Evolutionary conservation across 177 flowering plant genomes (phyloP).

Genomic region (Tripterygium wilfordii): DNA sequence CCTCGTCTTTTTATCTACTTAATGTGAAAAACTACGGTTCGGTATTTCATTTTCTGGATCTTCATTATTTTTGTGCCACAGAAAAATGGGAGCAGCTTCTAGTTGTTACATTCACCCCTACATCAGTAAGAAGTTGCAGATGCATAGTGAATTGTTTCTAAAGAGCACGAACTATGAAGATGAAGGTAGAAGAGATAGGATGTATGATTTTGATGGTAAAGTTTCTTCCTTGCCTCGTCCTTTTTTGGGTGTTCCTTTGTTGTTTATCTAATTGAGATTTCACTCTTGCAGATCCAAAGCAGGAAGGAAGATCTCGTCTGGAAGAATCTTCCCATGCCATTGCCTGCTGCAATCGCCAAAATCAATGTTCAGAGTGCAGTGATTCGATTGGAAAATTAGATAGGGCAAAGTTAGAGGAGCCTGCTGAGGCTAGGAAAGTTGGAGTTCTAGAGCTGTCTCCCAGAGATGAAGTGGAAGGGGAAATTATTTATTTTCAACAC

Average conservation of each 20-base stretch:
- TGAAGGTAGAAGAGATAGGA: slow-evolving; percentile 44
- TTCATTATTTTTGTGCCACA: too few species aligned
- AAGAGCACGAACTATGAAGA: slow-evolving; percentile 8
- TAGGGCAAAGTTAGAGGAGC: slow-evolving; percentile 30
- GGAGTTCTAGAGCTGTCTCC: slow-evolving; percentile 57
- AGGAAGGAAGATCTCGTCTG: slow-evolving; percentile 12
- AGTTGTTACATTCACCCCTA: slow-evolving; percentile 50
- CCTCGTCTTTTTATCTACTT: too few species aligned
- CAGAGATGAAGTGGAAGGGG: slow-evolving; percentile 89
- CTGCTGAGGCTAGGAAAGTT: slow-evolving; percentile 41
- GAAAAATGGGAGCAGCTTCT: slow-evolving; percentile 21
- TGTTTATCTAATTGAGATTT: slow-evolving; percentile 1
- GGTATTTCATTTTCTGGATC: too few species aligned
- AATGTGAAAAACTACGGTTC: too few species aligned
- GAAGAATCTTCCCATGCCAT: slow-evolving; percentile 30
- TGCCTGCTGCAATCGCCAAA: slow-evolving; percentile 22
- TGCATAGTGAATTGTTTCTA: slow-evolving; percentile 19
- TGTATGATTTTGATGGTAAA: too few species aligned
- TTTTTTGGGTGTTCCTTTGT: background rate
- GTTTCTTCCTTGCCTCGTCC: too few species aligned
- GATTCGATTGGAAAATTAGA: slow-evolving; percentile 15
- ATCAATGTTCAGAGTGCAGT: slow-evolving; percentile 15
- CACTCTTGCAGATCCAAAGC: slow-evolving; percentile 32
- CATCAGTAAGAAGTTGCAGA: slow-evolving; percentile 36
- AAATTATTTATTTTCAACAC: slow-evolving; percentile 71